These are phyloP conservation scores for Linnemannia hyalina DNA, from an alignment of 192 early-diverging fungal species.

Conservation along the genomic window DNA sequence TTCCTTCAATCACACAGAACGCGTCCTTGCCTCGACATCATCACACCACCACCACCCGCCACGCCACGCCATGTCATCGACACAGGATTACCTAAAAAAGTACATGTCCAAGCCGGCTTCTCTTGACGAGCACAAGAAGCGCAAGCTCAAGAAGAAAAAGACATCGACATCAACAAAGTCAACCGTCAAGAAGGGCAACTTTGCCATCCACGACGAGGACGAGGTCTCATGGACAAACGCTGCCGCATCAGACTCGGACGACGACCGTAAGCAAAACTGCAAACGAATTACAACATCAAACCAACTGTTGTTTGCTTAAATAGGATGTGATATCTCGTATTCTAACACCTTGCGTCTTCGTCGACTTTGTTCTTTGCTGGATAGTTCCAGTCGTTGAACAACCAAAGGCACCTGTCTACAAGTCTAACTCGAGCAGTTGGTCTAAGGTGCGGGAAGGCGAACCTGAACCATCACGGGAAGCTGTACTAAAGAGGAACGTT, in stretches of 20 bases:
- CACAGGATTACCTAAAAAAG: constrained; percentile 55
- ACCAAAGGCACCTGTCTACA: constrained; percentile 32
- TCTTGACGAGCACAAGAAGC: constrained; percentile 38
- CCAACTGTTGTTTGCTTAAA: not conserved
- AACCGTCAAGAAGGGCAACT: constrained; percentile 37
- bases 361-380: not conserved
- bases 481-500: constrained; percentile 29
- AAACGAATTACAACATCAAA: too few species aligned
- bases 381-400: constrained; percentile 35
- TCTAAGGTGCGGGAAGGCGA: constrained; percentile 43
- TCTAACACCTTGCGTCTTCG: not conserved
- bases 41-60: not conserved
- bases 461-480: constrained; percentile 31
- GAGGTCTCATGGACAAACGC: constrained; percentile 42
- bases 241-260: constrained; percentile 43
- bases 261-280: constrained; percentile 19
- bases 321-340: not conserved
- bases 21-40: not conserved
- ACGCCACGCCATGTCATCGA: constrained; percentile 32
- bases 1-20: not conserved
- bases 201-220: constrained; percentile 56
- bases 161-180: constrained; percentile 9
- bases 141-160: constrained; percentile 38
- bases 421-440: constrained; percentile 50
- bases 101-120: constrained; percentile 54